phyloP scores from a whole-genome alignment of 1,284 basidiomycete genomes.

The Tausonia pullulans region DNA sequence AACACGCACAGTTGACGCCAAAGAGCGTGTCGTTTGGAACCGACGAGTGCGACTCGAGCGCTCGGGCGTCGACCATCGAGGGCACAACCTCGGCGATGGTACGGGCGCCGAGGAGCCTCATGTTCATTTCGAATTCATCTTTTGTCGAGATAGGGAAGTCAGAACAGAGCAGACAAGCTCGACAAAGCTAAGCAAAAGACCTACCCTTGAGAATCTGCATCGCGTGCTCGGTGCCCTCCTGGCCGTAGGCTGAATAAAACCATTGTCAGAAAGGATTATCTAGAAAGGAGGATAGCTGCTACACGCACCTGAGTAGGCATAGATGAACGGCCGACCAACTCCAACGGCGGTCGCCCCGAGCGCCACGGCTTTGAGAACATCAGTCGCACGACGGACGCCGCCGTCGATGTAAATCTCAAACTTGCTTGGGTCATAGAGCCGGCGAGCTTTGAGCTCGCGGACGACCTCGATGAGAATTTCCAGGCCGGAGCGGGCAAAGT shows the following conservation, averaged over 20 bases:
- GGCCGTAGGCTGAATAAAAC: conserved; percentile 57
- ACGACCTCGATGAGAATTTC: conserved; percentile 85
- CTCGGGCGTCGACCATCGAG: conserved; percentile 73
- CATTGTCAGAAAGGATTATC: too few species aligned
- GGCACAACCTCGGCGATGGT: conserved; percentile 66
- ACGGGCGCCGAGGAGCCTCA: conserved; percentile 73
- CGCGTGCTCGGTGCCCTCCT: conserved; percentile 63
- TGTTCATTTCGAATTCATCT: conserved; percentile 92
- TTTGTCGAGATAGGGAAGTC: conserved; percentile 29
- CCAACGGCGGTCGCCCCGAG: conserved; percentile 72
- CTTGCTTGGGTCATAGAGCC: conserved; percentile 46
- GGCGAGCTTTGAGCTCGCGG: conserved; percentile 51
- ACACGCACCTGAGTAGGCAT: conserved; percentile 48
- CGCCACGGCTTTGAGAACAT: conserved; percentile 85
- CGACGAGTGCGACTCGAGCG: conserved; percentile 31
- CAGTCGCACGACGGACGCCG: conserved; percentile 75
- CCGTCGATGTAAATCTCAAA: conserved; percentile 89
- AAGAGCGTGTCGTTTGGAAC: conserved; percentile 63
- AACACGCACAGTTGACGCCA: conserved; percentile 53
- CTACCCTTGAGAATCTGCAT: conserved; percentile 63
- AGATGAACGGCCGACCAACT: conserved; percentile 69
- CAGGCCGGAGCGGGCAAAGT: conserved; percentile 80
- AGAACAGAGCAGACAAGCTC: not conserved
- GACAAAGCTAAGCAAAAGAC: conserved; percentile 7
- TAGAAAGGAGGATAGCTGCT: too few species aligned